Evolutionary conservation across 129 eudicot species (phyloP).

Genomic region (Ambrosia artemisiifolia): DNA sequence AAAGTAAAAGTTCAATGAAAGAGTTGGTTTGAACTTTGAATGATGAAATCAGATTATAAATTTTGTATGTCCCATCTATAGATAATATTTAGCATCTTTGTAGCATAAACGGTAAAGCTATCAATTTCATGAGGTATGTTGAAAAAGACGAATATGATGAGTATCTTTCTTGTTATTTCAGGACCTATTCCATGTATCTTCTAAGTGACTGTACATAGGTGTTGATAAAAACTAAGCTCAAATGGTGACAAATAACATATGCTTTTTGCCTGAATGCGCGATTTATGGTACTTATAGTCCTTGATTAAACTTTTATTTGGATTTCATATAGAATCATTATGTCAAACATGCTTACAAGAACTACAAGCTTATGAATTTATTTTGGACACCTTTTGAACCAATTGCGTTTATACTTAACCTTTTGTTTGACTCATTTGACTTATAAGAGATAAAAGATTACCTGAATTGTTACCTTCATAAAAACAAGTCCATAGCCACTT

Average conservation of each 20-base stretch:
- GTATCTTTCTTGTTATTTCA: constrained; percentile 15
- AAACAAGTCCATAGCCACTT: background rate
- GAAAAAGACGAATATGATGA: constrained; percentile 11
- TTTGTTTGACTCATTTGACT: background rate
- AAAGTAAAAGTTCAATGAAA: background rate
- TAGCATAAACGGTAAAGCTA: background rate
- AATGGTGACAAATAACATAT: background rate
- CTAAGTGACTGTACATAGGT: background rate
- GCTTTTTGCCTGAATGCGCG: background rate
- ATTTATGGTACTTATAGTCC: background rate
- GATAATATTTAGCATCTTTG: constrained; percentile 14
- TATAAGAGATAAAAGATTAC: background rate
- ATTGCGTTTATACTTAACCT: background rate
- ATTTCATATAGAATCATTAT: background rate
- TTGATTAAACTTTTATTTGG: background rate
- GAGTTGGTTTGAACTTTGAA: constrained; percentile 7
- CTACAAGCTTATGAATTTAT: background rate
- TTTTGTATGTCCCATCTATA: constrained; percentile 1
- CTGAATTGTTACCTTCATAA: background rate
- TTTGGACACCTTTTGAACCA: background rate
- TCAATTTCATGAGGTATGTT: background rate
- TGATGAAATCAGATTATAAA: constrained; percentile 6
- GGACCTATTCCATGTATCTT: constrained; percentile 4
- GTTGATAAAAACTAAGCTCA: constrained; percentile 8
- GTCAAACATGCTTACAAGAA: background rate